Evolutionary conservation across 106 monocot genomes (phyloP).

Genomic region (Iris macrosiphon): DNA sequence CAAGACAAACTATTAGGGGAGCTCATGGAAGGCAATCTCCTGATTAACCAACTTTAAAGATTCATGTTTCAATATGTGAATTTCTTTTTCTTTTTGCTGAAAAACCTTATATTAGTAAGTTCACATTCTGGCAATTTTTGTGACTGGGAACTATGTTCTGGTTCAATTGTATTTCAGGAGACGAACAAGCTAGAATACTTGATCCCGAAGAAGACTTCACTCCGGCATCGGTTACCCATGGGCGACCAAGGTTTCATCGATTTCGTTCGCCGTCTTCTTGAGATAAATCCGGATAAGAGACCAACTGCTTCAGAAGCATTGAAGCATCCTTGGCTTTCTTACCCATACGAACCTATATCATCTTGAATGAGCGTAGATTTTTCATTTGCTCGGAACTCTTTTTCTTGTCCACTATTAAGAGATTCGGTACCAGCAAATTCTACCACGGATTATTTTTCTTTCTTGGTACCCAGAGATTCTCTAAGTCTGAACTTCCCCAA

Average conservation of each 20-base stretch:
- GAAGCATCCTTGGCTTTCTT: conserved; percentile 49
- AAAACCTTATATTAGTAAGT: no score
- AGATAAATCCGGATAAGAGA: conserved; percentile 47
- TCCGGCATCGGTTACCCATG: conserved; percentile 48
- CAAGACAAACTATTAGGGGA: no score
- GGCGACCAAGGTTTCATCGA: conserved; percentile 51
- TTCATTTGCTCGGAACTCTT: background rate
- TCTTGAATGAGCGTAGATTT: conserved; percentile 31
- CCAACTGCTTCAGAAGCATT: conserved; percentile 41
- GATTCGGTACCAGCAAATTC: no score
- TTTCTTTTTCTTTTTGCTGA: no score
- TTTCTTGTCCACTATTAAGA: no score
- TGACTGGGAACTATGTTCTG: background rate
- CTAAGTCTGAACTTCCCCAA: no score
- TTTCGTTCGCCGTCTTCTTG: conserved; percentile 39
- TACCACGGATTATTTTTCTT: no score
- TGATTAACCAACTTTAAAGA: no score
- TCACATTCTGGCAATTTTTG: no score
- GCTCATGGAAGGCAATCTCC: no score
- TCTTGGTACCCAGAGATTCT: no score
- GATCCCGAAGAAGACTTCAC: conserved; percentile 52
- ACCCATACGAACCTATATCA: conserved; percentile 55
- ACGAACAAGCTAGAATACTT: conserved; percentile 45
- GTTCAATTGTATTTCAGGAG: conserved; percentile 15
- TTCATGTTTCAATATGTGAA: no score